phyloP scores from a whole-genome alignment of 768 basidiomycete species.

The Boletus sensibilis region DNA sequence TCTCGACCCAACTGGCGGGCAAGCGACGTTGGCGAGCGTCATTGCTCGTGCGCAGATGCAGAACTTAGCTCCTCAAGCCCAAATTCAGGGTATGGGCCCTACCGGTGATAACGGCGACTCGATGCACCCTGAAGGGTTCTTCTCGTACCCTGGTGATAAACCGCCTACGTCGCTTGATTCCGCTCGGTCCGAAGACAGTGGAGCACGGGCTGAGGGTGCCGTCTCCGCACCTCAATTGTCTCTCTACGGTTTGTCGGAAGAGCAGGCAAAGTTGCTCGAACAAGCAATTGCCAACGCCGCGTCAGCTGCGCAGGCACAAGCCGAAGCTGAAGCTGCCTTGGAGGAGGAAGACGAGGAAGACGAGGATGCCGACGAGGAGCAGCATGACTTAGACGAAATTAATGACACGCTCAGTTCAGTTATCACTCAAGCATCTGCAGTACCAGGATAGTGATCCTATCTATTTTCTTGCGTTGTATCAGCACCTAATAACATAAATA shows the following conservation, averaged over 20 bases:
- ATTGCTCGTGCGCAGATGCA: conserved; percentile 69
- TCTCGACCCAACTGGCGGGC: conserved; percentile 51
- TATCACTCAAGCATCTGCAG: conserved; percentile 2
- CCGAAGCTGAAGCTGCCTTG: conserved; percentile 73
- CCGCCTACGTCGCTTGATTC: conserved; percentile 4
- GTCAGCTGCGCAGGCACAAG: conserved; percentile 72
- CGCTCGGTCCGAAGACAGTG: conserved; percentile 7
- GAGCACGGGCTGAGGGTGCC: conserved; percentile 3
- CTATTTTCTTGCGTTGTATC: conserved; percentile 25
- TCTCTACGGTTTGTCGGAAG: conserved; percentile 69
- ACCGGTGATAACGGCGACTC: not conserved
- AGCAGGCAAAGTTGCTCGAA: conserved; percentile 67
- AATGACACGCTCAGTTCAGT: conserved; percentile 16
- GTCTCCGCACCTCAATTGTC: conserved; percentile 46
- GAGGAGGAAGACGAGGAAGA: conserved; percentile 67
- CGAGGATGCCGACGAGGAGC: conserved; percentile 44
- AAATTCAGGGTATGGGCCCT: conserved; percentile 9
- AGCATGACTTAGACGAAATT: conserved; percentile 21
- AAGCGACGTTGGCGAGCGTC: conserved; percentile 69
- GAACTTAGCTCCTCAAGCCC: conserved; percentile 30
- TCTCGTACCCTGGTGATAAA: conserved; percentile 5
- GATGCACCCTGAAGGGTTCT: conserved; percentile 15
- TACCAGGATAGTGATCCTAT: conserved; percentile 18
- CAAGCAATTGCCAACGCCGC: conserved; percentile 74
- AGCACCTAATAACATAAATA: conserved; percentile 25